A percentile compares a stretch with the other conserved stretches of the same genome.
These are phyloP conservation scores for Fabrea salina DNA, from an alignment of 169 alveolate species.

Conservation along the genomic window DNA sequence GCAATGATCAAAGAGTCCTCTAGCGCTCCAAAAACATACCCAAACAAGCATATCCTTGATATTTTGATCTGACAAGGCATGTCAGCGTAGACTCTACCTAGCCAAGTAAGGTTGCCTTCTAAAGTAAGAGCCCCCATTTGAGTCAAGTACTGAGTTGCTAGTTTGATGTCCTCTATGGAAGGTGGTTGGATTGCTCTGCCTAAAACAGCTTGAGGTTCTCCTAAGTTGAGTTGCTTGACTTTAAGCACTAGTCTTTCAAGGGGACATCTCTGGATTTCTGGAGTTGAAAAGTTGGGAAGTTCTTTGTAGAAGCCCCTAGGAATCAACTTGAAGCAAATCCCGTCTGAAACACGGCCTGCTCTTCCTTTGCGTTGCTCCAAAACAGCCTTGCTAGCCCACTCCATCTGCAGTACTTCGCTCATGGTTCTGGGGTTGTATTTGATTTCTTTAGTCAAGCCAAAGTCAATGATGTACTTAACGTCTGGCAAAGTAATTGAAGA, in stretches of 20 bases:
- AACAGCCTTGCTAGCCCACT: conserved; percentile 80
- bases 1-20: not conserved
- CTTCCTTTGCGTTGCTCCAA: conserved; percentile 69
- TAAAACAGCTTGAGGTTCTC: conserved; percentile 61
- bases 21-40: not conserved
- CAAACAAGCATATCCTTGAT: conserved; percentile 31
- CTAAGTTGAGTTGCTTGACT: conserved; percentile 62
- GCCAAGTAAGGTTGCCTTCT: conserved; percentile 20
- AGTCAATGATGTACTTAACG: conserved; percentile 72
- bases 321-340: conserved; percentile 67
- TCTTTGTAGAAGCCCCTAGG: conserved; percentile 53
- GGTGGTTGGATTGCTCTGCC: conserved; percentile 82
- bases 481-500: conserved; percentile 84
- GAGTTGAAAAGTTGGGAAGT: conserved; percentile 61
- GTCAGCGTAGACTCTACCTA: conserved; percentile 27
- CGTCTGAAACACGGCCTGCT: conserved; percentile 78
- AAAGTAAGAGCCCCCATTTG: conserved; percentile 71
- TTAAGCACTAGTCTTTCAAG: conserved; percentile 75
- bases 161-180: conserved; percentile 50
- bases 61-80: conserved; percentile 33
- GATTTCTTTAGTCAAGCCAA: conserved; percentile 77
- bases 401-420: conserved; percentile 55
- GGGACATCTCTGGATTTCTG: conserved; percentile 83
- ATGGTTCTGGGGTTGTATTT: conserved; percentile 62
- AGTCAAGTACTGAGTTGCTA: conserved; percentile 61